Evolutionary conservation across 73 alveolate genomes (phyloP).

Genomic region (Paramecium primaurelia): DNA sequence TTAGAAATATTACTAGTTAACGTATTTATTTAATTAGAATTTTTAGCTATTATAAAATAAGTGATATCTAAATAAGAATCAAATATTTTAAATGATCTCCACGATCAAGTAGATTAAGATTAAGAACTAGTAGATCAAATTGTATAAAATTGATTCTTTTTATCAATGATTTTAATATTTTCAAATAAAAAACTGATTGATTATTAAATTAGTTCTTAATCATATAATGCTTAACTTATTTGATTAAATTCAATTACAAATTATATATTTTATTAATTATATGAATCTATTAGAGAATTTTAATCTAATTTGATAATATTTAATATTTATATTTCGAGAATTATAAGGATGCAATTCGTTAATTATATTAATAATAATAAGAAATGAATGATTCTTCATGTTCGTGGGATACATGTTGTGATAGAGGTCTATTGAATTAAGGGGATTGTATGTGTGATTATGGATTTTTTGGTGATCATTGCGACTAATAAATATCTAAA

Average conservation of each 20-base stretch:
- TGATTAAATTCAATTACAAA: background rate
- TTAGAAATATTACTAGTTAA: background rate
- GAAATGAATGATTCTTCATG: background rate
- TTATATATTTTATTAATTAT: background rate
- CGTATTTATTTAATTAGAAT: background rate
- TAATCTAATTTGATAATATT: background rate
- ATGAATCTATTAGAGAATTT: background rate
- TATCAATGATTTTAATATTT: background rate
- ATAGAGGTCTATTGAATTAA: background rate
- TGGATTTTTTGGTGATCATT: background rate
- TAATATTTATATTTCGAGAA: background rate
- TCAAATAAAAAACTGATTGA: background rate
- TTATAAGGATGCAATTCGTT: background rate
- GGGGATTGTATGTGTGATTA: background rate
- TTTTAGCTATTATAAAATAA: background rate
- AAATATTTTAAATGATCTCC: background rate
- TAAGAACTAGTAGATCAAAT: background rate
- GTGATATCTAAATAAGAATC: background rate
- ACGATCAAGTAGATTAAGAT: background rate
- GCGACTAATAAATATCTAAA: background rate
- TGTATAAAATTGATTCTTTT: background rate
- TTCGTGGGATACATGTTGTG: background rate
- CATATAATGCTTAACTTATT: background rate
- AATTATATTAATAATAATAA: background rate
- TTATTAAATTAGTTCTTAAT: background rate